Evolutionary conservation across 2,329 filamentous ascomycete species (phyloP), one percentile per base, ranked within the genome.

Genomic region (Chlorencoelia australis): DNA sequence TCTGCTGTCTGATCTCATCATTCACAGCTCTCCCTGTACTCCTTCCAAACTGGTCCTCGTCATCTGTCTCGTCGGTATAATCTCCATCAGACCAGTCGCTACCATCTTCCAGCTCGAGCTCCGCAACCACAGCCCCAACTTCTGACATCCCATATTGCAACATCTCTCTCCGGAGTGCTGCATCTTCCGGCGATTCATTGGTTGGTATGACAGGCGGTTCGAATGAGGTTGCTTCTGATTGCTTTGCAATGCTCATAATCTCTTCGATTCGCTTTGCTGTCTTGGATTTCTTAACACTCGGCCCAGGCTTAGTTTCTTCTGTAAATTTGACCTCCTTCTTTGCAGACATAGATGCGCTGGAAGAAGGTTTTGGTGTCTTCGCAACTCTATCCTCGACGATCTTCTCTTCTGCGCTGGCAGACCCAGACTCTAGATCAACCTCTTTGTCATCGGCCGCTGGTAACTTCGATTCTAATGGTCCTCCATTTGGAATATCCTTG

Each of bases 101-200:
- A 3, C 68, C 73, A 41, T 88, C 79, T 44, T 94, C 85, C 2
- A 96, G 60, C 40, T 93, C 75, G 30, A 98, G 71, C 60, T 96
- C 87, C 11, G 91, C 91, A 11, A 98, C 91, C 3, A 98, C 83
- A 24, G 85, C 77, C 4, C 87, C 86, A 39, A 98, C 79, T 58
- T 96, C 89, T 29, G 81, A 79, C 59, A 94, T 65, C 43, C 84
- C 80, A 55, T 96, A 98, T 44, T 83, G 72, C 6, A 96, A 68
- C 88, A 98, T 96, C 53, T 95, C 79, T 39, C 79, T 75, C 5
- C 91, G 79, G 16, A 94, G 60, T 20, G 71, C 71, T 4, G 86
- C 82, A 44, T 95, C 89, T 46, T 94, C 87, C 9, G 73, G 67
- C 0, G 80, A 75, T 50, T 98, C 91, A 34, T 82, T 71, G 1